These are phyloP conservation scores for Penstemon eatonii DNA, from an alignment of 257 asterid species.

Conservation along the genomic window DNA sequence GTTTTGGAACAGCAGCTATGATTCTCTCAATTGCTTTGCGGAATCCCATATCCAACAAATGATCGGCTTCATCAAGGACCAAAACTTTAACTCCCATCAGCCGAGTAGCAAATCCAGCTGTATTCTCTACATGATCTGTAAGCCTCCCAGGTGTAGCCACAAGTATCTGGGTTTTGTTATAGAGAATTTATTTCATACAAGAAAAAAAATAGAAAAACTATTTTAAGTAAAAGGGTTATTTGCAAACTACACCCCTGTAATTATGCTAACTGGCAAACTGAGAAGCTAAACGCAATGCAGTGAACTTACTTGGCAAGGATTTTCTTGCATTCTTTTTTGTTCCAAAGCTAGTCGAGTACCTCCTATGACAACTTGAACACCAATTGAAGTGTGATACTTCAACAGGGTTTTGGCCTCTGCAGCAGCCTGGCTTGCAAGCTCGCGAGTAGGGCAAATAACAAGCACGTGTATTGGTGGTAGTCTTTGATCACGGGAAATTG, in stretches of 20 bases:
- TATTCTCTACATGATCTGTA: conserved; percentile 88
- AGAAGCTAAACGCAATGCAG: neutral
- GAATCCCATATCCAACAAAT: conserved; percentile 94
- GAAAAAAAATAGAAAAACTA: neutral
- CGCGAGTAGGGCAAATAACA: conserved; percentile 90
- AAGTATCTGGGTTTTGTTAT: conserved; percentile 63
- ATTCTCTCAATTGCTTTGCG: conserved; percentile 92
- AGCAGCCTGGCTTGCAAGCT: conserved; percentile 96
- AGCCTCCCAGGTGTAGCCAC: conserved; percentile 99
- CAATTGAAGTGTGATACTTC: conserved; percentile 89
- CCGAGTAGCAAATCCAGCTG: conserved; percentile 93
- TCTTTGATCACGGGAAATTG: conserved; percentile 55
- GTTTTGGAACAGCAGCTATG: conserved; percentile 87
- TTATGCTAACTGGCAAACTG: neutral
- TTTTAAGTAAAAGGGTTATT: too few species aligned
- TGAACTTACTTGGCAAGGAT: conserved; percentile 78
- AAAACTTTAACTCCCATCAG: conserved; percentile 90
- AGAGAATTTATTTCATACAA: conserved; percentile 7
- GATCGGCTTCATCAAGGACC: conserved; percentile 98
- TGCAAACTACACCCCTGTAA: too few species aligned
- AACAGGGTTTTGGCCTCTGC: conserved; percentile 81
- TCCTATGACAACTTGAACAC: conserved; percentile 97
- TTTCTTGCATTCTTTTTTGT: conserved; percentile 92
- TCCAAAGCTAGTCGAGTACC: conserved; percentile 86
- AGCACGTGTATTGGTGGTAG: conserved; percentile 80